phyloP scores from a whole-genome alignment of 2,329 filamentous ascomycete genomes.

The Periconia digitata region DNA sequence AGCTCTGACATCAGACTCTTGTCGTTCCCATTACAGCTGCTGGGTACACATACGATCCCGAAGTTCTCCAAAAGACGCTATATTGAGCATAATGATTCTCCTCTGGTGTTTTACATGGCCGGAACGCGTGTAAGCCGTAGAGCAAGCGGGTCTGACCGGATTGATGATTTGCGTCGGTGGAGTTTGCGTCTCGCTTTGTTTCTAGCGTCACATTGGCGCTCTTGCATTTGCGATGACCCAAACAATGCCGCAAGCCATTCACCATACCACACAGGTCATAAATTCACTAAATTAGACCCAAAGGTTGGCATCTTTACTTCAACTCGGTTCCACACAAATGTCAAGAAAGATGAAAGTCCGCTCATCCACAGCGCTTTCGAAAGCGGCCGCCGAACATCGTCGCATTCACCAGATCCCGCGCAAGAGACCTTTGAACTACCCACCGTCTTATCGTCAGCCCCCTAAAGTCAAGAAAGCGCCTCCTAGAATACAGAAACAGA shows the following conservation, averaged over 20 bases:
- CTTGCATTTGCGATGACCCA: background rate
- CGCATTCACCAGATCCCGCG: conserved; percentile 7
- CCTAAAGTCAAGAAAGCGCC: background rate
- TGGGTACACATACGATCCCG: too few species aligned
- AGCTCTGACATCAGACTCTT: too few species aligned
- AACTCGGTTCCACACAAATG: background rate
- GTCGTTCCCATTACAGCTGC: too few species aligned
- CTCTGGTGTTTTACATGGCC: too few species aligned
- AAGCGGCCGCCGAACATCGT: conserved; percentile 2
- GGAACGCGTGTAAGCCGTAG: too few species aligned
- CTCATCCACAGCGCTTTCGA: conserved; percentile 4
- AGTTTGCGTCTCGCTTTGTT: background rate
- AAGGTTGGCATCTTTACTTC: too few species aligned
- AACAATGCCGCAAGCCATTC: background rate
- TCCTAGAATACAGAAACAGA: background rate
- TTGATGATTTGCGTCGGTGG: background rate
- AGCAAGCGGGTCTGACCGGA: background rate
- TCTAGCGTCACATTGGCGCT: background rate
- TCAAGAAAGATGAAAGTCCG: background rate
- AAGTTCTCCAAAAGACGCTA: too few species aligned
- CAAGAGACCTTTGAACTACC: conserved; percentile 4
- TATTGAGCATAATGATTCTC: too few species aligned
- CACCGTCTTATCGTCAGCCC: background rate
- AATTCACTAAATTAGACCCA: too few species aligned
- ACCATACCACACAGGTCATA: background rate